A percentile compares a stretch with the other conserved stretches of the same genome.
Conservation (phyloP, 78 protist species). For the Bigelowiella natans region DNA sequence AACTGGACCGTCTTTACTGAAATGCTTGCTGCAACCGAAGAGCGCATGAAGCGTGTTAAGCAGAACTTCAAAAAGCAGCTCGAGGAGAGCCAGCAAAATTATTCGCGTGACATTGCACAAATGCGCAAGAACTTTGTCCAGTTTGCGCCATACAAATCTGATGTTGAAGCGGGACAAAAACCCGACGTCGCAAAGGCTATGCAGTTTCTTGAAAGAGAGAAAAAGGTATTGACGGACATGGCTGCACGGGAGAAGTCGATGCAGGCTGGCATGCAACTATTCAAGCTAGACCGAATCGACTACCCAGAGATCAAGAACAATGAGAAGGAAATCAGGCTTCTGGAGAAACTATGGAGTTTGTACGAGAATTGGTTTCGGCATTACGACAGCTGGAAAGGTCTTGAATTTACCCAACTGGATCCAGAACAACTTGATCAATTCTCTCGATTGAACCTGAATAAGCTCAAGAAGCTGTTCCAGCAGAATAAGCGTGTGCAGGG, state of each 20-base stretch:
- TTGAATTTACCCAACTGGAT: slow-evolving; percentile 19
- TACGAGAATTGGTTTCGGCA: slow-evolving; percentile 30
- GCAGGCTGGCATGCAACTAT: slow-evolving; percentile 41
- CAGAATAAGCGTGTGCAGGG: background rate
- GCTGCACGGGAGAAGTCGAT: slow-evolving; percentile 16
- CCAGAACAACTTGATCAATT: slow-evolving; percentile 28
- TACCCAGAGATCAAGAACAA: slow-evolving; percentile 9
- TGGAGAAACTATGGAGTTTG: slow-evolving; percentile 45
- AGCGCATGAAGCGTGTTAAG: background rate
- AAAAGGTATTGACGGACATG: background rate
- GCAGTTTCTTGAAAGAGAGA: background rate
- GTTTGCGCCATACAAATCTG: background rate
- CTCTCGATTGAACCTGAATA: background rate
- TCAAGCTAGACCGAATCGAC: slow-evolving; percentile 31
- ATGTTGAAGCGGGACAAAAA: background rate
- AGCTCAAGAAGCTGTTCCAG: background rate
- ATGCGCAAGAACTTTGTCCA: background rate
- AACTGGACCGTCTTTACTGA: slow-evolving; percentile 10
- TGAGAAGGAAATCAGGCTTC: slow-evolving; percentile 27
- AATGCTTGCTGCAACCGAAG: background rate
- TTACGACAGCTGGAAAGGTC: slow-evolving; percentile 30
- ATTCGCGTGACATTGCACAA: background rate
- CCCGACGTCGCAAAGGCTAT: background rate
- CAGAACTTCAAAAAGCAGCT: background rate
- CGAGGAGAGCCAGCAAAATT: background rate